These are phyloP conservation scores for Udeniomyces megalosporus DNA, from an alignment of 768 basidiomycete species.

Conservation along the genomic window DNA sequence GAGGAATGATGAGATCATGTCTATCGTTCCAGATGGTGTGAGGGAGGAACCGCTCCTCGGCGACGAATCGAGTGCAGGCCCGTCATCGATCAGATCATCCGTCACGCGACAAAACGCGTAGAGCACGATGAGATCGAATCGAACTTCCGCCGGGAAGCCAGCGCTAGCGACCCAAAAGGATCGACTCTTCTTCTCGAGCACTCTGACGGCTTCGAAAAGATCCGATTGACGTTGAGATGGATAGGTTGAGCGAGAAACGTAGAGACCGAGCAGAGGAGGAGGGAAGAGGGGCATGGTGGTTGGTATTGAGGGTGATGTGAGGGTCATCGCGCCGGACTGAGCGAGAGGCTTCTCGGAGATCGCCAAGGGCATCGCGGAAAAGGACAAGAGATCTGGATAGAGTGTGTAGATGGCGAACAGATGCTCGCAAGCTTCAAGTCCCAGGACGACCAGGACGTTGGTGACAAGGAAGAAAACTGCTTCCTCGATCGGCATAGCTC, in stretches of 20 bases:
- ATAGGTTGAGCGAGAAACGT: slow-evolving; percentile 2
- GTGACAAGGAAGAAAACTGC: slow-evolving; percentile 20
- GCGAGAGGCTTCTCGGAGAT: too few species aligned
- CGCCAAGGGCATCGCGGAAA: too few species aligned
- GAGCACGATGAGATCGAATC: slow-evolving; percentile 17
- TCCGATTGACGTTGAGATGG: slow-evolving; percentile 12
- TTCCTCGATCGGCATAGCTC: slow-evolving; percentile 5
- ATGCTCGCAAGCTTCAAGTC: slow-evolving; percentile 16
- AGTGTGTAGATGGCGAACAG: too few species aligned
- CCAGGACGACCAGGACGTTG: slow-evolving; percentile 20
- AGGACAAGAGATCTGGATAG: too few species aligned
- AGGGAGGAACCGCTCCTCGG: too few species aligned
- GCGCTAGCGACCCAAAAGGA: slow-evolving; percentile 21
- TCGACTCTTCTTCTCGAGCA: slow-evolving; percentile 19
- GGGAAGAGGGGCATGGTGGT: background rate
- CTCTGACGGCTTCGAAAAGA: slow-evolving; percentile 14
- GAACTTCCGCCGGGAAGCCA: slow-evolving; percentile 16
- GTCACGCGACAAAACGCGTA: slow-evolving; percentile 22
- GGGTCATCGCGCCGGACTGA: too few species aligned
- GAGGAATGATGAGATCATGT: background rate
- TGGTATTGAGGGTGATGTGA: too few species aligned
- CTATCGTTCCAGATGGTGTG: background rate
- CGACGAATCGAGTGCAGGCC: too few species aligned
- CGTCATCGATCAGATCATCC: slow-evolving; percentile 19
- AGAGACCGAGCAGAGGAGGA: slow-evolving; percentile 9